Evolutionary conservation across 371 early-diverging fungal genomes (phyloP).

Genomic region (Rhizopus arrhizus): DNA sequence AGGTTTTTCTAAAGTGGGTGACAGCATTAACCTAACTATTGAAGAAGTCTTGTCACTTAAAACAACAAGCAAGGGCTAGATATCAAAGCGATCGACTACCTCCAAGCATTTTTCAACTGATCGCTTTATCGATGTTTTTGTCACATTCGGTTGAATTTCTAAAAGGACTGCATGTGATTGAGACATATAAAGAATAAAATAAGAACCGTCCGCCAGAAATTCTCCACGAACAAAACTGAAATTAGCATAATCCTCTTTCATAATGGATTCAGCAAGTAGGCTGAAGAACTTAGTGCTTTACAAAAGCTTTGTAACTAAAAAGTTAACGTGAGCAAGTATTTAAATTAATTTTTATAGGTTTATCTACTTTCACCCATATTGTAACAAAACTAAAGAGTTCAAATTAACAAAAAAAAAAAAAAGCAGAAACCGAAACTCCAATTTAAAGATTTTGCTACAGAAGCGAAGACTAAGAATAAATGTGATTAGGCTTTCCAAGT

Average conservation of each 20-base stretch:
- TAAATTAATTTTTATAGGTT: constrained; percentile 4
- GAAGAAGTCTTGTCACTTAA: constrained; percentile 15
- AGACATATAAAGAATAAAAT: constrained; percentile 19
- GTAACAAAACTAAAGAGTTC: constrained; percentile 7
- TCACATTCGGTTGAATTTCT: constrained; percentile 11
- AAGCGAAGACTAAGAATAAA: no score
- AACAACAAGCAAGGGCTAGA: constrained; percentile 19
- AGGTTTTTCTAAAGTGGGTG: constrained; percentile 8
- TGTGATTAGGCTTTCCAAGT: no score
- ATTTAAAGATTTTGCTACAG: no score
- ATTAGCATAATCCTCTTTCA: constrained; percentile 18
- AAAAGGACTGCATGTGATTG: constrained; percentile 18
- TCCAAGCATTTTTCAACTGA: constrained; percentile 18
- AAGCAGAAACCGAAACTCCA: no score
- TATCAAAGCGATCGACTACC: constrained; percentile 5
- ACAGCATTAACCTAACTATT: constrained; percentile 11
- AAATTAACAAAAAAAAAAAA: no score
- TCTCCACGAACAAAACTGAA: constrained; percentile 18
- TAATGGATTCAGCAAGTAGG: constrained; percentile 16
- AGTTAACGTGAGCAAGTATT: constrained; percentile 11
- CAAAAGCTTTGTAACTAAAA: constrained; percentile 11
- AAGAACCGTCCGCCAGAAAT: constrained; percentile 10
- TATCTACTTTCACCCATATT: constrained; percentile 13
- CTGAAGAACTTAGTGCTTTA: constrained; percentile 11
- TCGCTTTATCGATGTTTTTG: constrained; percentile 10